Base-by-base conservation (phyloP, 2,329 filamentous ascomycete genomes). In the Aspergillus sojae region DNA sequence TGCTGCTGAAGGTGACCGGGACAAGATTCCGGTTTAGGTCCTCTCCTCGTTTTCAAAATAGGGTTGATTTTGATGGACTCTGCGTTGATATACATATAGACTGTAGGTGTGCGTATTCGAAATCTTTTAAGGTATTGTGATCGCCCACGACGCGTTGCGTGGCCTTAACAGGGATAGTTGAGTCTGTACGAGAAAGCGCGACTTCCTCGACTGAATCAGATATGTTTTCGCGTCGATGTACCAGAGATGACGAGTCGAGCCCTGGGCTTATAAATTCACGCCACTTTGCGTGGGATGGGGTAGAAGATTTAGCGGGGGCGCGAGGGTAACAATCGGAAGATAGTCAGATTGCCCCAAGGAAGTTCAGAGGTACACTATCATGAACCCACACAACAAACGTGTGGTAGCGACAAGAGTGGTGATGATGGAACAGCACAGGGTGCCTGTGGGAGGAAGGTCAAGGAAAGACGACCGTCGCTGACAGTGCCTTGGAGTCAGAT, bases 71-170 rank as follows among this genome's bases (percentile, higher is more conserved):
- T 52, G 57, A 66, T 59, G 57, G 57, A 56, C 19, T 65, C 57
- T 58, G 58, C 59, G 62, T 63, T 46, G 62, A 54, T 54, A 71
- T 67, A 70, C 70, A 71, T 70, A 65, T 70, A 70, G 68, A 59
- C 61, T 62, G 66, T 59, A n/a, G 52, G 32, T 36, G 54, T 21
- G 53, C 36, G 53, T 36, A 56, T 39, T 46, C 32, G 54, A 54
- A 56, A 28, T 19, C n/a, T 34, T 34, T 23, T 6, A 19, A 34
- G 19, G 26, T 36, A 39, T 39, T 26, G 12, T 21, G n/a, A 23
- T 32, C 21, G 61, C 52, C 48, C 62, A 59, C 61, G 55, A 67
- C 67, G 61, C 63, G 63, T 64, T 60, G 56, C 23, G 57, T 62
- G 14, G 60, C 57, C 23, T 28, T 46, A 58, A 54, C 32, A n/a